Base-by-base conservation (phyloP, 2,329 filamentous ascomycete genomes). In the Dactylellina sp. region DNA sequence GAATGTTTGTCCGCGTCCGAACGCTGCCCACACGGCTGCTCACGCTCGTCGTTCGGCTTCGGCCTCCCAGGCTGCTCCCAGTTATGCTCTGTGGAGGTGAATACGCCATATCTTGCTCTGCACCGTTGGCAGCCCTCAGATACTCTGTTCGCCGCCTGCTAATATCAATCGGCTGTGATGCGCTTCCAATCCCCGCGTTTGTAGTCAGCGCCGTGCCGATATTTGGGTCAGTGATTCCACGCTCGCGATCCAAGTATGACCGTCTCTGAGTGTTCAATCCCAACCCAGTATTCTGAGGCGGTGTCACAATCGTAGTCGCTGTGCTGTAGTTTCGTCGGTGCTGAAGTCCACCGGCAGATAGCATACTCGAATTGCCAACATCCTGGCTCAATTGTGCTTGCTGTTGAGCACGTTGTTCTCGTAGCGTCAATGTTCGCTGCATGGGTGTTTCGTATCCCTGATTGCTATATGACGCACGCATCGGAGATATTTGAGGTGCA, bases 321-420 rank as follows among this genome's bases (percentile, higher is more conserved):
- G 68, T 72, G 40, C 68, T 72, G 32, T 65, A 72, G n/a, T 55
- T 60, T 18, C 68, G 37, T 18, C 68, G 60, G 40, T 72, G 68
- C 6, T 60, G 68, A 14, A 72, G 53, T 14, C 28, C 39, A 1
- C 50, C 59, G n/a, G 68, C 50, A 6, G 68, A 60, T 1, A 65
- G 40, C 18, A 65, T 44, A 12, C 68, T 56, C 3, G 39, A 25
- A 18, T 57, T 72, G 6, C 32, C 40, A 6, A 55, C 53, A 20
- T 65, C 59, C 16, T 53, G 14, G 18, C 56, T 65, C 14, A 40
- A 39, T 18, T 65, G 68, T 37, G 53, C 37, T 44, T 65, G 68
- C 44, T 72, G 68, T 1, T 61, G 47, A 1, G 68, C 68, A 5
- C 68, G 68, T 12, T 72, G 68, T 32, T 72, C 68, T 32, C 68